Conservation (phyloP, 2,329 filamentous ascomycete genomes). For the Fusarium anguioides region DNA sequence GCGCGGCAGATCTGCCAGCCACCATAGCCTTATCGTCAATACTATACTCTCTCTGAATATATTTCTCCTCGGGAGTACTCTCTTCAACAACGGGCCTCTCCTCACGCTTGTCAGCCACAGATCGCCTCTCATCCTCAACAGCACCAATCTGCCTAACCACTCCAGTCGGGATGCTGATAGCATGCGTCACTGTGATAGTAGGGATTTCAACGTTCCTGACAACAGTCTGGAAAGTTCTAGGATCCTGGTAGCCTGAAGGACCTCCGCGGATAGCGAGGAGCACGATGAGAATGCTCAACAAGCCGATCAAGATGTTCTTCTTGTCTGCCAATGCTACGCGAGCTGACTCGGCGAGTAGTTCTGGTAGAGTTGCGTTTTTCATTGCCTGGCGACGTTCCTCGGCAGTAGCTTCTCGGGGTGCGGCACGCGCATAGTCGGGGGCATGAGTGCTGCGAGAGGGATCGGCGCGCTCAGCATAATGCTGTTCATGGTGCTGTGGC, state of each 20-base stretch:
- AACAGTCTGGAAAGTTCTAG: constrained; percentile 47
- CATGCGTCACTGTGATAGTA: constrained; percentile 44
- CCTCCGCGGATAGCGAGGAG: constrained; percentile 58
- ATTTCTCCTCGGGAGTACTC: not conserved
- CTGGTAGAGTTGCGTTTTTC: constrained; percentile 61
- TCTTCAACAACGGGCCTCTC: constrained; percentile 18
- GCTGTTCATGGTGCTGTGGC: constrained; percentile 20
- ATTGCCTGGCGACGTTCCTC: constrained; percentile 47
- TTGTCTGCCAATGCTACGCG: constrained; percentile 66
- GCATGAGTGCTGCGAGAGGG: constrained; percentile 28
- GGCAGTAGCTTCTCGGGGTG: constrained; percentile 21
- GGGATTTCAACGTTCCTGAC: constrained; percentile 40
- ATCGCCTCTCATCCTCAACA: constrained; percentile 37
- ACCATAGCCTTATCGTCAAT: not conserved
- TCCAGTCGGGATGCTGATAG: constrained; percentile 10
- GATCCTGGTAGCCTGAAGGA: constrained; percentile 31
- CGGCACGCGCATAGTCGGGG: constrained; percentile 14
- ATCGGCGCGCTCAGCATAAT: constrained; percentile 49
- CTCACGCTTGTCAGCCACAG: constrained; percentile 38
- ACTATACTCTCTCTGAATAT: not conserved
- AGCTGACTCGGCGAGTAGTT: constrained; percentile 65
- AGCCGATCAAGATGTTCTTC: constrained; percentile 68
- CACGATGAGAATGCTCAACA: constrained; percentile 65
- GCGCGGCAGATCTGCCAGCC: not conserved
- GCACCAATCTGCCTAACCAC: constrained; percentile 8